Evolutionary conservation across 768 basidiomycete genomes (phyloP).

Genomic region (Podaxis sp.): DNA sequence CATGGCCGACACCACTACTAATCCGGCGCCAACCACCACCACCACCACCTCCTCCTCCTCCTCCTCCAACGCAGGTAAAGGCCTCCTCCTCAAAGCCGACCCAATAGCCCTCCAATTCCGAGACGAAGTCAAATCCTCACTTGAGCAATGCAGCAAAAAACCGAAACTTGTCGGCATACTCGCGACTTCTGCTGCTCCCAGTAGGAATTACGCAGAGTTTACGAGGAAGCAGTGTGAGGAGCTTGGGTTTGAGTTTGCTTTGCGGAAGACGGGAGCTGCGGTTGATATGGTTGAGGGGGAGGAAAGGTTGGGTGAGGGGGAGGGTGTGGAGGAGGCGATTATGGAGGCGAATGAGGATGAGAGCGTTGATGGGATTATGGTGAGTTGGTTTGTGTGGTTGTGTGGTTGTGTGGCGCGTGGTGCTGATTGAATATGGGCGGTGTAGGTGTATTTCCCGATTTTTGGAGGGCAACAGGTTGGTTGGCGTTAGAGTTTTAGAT

Average conservation of each 20-base stretch:
- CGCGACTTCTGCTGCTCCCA: conserved; percentile 77
- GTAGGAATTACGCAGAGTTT: conserved; percentile 83
- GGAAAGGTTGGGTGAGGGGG: conserved; percentile 75
- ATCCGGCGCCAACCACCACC: neutral
- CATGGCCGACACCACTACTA: neutral
- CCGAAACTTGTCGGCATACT: conserved; percentile 91
- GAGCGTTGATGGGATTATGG: conserved; percentile 92
- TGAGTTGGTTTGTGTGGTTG: conserved; percentile 28
- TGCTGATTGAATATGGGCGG: neutral
- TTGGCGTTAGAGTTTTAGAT: conserved; percentile 11
- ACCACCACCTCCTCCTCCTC: neutral
- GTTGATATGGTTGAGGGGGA: conserved; percentile 65
- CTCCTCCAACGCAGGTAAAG: conserved; percentile 35
- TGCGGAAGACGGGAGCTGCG: conserved; percentile 68
- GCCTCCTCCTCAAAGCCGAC: conserved; percentile 77
- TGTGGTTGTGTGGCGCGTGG: neutral
- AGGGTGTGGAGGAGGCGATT: conserved; percentile 94
- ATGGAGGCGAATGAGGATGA: conserved; percentile 91
- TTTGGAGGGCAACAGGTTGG: conserved; percentile 84
- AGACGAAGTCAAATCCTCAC: conserved; percentile 55
- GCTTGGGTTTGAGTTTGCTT: conserved; percentile 82
- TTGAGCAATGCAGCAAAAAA: conserved; percentile 25
- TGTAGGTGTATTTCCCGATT: conserved; percentile 92
- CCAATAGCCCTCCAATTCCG: conserved; percentile 67
- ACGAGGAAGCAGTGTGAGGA: conserved; percentile 88